Evolutionary conservation across 345 rosid species (phyloP).

Genomic region (Gossypium raimondii): DNA sequence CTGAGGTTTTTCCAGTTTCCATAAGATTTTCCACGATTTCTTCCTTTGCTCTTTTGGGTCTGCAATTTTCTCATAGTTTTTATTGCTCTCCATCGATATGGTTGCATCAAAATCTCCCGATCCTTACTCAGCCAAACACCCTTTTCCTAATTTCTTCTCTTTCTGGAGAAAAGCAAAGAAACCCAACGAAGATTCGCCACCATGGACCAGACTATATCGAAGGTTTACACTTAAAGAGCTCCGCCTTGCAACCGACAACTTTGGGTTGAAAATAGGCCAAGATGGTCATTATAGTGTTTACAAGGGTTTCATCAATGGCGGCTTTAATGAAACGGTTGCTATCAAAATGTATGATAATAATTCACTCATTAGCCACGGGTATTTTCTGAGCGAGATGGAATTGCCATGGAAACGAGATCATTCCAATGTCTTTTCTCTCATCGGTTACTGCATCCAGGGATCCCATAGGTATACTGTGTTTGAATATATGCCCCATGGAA

Average conservation of each 20-base stretch:
- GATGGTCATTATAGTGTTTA: not conserved
- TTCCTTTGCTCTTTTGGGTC: not conserved
- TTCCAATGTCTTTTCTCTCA: not conserved
- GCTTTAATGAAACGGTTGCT: slow-evolving; percentile 1
- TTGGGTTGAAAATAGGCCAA: not conserved
- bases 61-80: not conserved
- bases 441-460: slow-evolving; percentile 3
- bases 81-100: not conserved
- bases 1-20: too few species aligned
- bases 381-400: not conserved
- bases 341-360: slow-evolving; percentile 18
- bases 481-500: slow-evolving; percentile 34
- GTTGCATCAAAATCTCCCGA: not conserved
- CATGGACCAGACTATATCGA: not conserved
- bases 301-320: not conserved
- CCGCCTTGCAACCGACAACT: not conserved
- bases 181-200: not conserved
- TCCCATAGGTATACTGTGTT: slow-evolving; percentile 1
- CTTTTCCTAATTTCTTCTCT: not conserved
- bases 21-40: too few species aligned
- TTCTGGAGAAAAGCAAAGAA: not conserved
- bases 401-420: not conserved
- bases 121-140: not conserved
- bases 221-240: not conserved
- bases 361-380: not conserved